Conservation (phyloP, 148 eudicot species). For the Selenicereus undatus region DNA sequence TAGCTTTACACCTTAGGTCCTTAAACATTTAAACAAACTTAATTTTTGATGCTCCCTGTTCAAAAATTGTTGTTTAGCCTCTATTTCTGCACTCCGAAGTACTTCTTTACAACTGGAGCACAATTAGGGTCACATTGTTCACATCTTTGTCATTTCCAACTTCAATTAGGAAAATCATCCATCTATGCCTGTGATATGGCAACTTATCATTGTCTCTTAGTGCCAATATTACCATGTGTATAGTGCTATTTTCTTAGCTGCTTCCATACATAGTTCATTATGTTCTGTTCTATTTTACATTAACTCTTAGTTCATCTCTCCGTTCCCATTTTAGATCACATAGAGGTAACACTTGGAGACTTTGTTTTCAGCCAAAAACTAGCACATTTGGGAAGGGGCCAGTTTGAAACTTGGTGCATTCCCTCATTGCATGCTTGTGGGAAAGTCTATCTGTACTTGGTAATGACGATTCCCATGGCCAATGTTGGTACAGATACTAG, state of each 20-base stretch:
- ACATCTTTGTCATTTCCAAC: conserved; percentile 2
- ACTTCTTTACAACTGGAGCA: conserved; percentile 22
- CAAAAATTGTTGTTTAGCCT: conserved; percentile 9
- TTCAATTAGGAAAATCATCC: conserved; percentile 7
- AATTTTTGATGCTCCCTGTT: neutral
- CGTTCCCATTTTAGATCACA: neutral
- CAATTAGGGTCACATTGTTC: conserved; percentile 15
- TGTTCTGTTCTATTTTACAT: neutral
- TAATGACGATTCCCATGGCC: neutral
- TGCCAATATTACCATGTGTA: neutral
- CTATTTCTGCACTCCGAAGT: neutral
- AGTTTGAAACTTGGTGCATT: neutral
- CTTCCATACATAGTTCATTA: neutral
- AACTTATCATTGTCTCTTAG: neutral
- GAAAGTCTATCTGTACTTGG: neutral
- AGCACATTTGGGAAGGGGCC: neutral
- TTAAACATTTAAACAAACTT: conserved; percentile 9
- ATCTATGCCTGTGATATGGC: neutral
- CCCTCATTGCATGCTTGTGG: neutral
- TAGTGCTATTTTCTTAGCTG: neutral
- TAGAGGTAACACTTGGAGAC: neutral
- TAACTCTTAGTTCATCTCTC: neutral
- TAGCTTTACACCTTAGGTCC: neutral
- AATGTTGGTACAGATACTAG: neutral
- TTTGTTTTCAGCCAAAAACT: neutral